Base-by-base conservation (phyloP, 345 rosid species). In the Corchorus capsularis region DNA sequence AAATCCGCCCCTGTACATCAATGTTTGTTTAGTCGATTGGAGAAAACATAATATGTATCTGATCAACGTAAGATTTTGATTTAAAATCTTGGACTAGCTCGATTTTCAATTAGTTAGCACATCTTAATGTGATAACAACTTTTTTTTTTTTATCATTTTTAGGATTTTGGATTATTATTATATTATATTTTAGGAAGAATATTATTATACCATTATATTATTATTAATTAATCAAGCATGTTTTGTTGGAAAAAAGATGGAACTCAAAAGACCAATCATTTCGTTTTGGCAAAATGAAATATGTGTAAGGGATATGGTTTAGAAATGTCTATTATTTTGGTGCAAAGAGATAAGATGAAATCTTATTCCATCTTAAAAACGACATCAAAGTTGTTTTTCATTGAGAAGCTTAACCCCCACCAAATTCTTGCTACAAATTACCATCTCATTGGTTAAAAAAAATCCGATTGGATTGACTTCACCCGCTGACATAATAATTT, bases 271-370 rank as follows among this genome's bases (percentile, higher is more conserved):
- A 27, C 47, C 53, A 49, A 13, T 27, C 27, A 27, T 49, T 12
- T 49, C 4, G 53, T 49, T 49, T 49, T 12, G 4, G 3, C 15
- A 4, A 12, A 49, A 35, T 34, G 11, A 34, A 17, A 52, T 0
- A 11, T 0, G 61, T 35, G 74, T n/a, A 39, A 39, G 49, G 49
- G 63, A 37, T 55, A 37, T 10, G 50, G 43, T n/a, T 71, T 19
- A n/a, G 63, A 16, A 13, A 56, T 12, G 63, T 71, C 50, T 50
- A 9, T 15, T 5, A 37, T 11, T 55, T 55, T 55, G 63, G 19
- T 55, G 19, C 64, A 39, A 55, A 71, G 74, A 8, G 63, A 71
- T 19, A 39, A 71, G 74, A 71, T 17, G 4, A 50, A 69, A 50
- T 27, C 19, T 1, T 10, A 19, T 45, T 66, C 35, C 37, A 50